Base-by-base conservation (phyloP, 495 filamentous ascomycete genomes). In the Neurospora discreta region DNA sequence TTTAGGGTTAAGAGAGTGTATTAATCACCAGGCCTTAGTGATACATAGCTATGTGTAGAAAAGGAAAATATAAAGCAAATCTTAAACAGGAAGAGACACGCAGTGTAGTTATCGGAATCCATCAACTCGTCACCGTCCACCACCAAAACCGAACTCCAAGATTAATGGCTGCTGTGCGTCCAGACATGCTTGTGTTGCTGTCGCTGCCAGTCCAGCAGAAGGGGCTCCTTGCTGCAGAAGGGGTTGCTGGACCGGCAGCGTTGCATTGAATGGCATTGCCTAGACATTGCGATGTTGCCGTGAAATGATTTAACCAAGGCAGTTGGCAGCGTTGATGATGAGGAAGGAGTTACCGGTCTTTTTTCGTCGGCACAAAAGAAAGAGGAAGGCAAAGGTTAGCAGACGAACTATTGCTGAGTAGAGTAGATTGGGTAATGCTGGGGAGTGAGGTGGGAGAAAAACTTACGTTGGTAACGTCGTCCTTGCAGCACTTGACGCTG, bases 401-500 rank as follows among this genome's bases (percentile, higher is more conserved):
- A 60, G 1, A 23, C 11, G 23, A 30, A 30, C 23, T 52, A 20
- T 13, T 13, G 44, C 10, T 52, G 30, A 3, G 23, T 16, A 60
- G 52, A 26, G n/a, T n/a, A n/a, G n/a, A n/a, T n/a, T n/a, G n/a
- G n/a, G n/a, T n/a, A n/a, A n/a, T n/a, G n/a, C n/a, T n/a, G n/a
- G n/a, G n/a, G 33, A 36, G 33, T 5, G 33, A 38, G 46, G 11
- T 8, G 16, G 52, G 30, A 26, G 46, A 38, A 44, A 70, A 9
- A 65, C 71, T 71, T 8, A 75, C 74, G 3, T n/a, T 26, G 11
- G n/a, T 20, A 23, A 20, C 70, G 26, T 58, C 20, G 44, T 46
- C 44, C 5, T 10, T 38, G 74, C 74, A 75, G 74, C 74, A 75
- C 69, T 44, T 71, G 30, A 70, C n/a, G 18, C 4, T 23, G 60